phyloP scores from a whole-genome alignment of 2,329 filamentous ascomycete genomes.

The Stemphylium beticola region DNA sequence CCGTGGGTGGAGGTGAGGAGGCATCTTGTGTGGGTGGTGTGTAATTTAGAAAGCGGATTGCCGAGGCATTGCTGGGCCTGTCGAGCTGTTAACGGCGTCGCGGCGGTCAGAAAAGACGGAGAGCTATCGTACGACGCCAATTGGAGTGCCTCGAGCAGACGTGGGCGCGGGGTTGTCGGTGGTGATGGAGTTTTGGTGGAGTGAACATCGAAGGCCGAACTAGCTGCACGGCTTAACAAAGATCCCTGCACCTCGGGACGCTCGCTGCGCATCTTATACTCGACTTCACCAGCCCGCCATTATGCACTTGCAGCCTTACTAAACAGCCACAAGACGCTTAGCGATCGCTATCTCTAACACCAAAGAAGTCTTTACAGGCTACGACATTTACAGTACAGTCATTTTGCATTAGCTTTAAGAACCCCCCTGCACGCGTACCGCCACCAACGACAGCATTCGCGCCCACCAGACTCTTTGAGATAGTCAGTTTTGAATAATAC shows the following conservation, averaged over 20 bases:
- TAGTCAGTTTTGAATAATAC: background rate
- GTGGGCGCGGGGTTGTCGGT: constrained; percentile 28
- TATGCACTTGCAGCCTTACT: background rate
- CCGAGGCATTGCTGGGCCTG: constrained; percentile 41
- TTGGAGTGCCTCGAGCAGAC: constrained; percentile 38
- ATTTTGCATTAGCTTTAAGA: background rate
- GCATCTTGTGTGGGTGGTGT: constrained; percentile 60
- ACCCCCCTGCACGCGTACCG: constrained; percentile 11
- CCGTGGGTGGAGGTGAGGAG: constrained; percentile 86
- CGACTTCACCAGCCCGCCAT: constrained; percentile 12
- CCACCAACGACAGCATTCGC: constrained; percentile 12
- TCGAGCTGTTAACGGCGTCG: constrained; percentile 19
- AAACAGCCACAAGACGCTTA: background rate
- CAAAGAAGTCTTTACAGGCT: background rate
- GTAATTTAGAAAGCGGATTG: constrained; percentile 23
- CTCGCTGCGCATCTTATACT: constrained; percentile 12
- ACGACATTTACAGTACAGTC: background rate
- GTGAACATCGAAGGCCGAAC: constrained; percentile 13
- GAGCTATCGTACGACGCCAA: constrained; percentile 31
- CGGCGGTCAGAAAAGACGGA: background rate
- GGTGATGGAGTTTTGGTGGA: constrained; percentile 36
- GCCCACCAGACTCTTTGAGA: constrained; percentile 5
- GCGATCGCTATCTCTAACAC: constrained; percentile 3
- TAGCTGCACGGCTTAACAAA: constrained; percentile 12
- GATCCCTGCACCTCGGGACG: constrained; percentile 19